These are phyloP conservation scores for Boeremia lycopersici DNA, from an alignment of 2,329 filamentous ascomycete genomes.

Conservation along the genomic window DNA sequence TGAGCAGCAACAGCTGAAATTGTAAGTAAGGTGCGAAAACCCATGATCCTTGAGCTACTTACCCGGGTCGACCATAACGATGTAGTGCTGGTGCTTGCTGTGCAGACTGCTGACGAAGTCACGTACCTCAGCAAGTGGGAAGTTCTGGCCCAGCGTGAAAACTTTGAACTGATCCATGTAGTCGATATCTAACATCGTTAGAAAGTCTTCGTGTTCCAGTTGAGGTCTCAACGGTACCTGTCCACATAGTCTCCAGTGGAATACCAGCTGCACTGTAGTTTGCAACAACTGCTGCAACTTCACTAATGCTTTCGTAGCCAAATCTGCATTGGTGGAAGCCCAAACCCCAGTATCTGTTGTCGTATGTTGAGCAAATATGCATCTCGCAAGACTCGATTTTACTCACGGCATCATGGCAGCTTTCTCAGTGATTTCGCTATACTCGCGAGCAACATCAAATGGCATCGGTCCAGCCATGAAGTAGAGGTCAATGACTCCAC, in stretches of 20 bases:
- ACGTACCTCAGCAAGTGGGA: constrained; percentile 65
- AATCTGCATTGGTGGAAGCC: constrained; percentile 59
- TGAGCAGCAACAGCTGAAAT: constrained; percentile 56
- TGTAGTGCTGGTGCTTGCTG: constrained; percentile 68
- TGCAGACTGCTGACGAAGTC: constrained; percentile 70
- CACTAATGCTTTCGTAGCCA: constrained; percentile 61
- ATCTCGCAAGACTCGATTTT: too few relatives aligned
- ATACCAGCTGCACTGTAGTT: constrained; percentile 70
- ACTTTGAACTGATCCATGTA: constrained; percentile 67
- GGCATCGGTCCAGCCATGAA: constrained; percentile 57
- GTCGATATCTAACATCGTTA: constrained; percentile 60
- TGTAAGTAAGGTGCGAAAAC: constrained; percentile 49
- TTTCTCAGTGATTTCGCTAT: constrained; percentile 54
- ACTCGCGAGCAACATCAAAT: constrained; percentile 55
- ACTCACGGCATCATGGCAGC: constrained; percentile 52
- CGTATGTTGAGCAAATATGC: not conserved
- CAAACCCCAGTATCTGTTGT: constrained; percentile 53
- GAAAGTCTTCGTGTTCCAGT: not conserved
- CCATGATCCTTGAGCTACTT: not conserved
- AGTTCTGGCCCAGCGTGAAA: constrained; percentile 69
- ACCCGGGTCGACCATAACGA: constrained; percentile 77
- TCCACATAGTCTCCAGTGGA: constrained; percentile 74
- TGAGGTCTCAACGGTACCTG: constrained; percentile 56
- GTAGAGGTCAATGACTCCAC: constrained; percentile 73
- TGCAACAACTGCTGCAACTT: constrained; percentile 67